These are phyloP conservation scores for Penicillium sp. DNA, from an alignment of 2,329 filamentous ascomycete genomes.

Conservation along the genomic window DNA sequence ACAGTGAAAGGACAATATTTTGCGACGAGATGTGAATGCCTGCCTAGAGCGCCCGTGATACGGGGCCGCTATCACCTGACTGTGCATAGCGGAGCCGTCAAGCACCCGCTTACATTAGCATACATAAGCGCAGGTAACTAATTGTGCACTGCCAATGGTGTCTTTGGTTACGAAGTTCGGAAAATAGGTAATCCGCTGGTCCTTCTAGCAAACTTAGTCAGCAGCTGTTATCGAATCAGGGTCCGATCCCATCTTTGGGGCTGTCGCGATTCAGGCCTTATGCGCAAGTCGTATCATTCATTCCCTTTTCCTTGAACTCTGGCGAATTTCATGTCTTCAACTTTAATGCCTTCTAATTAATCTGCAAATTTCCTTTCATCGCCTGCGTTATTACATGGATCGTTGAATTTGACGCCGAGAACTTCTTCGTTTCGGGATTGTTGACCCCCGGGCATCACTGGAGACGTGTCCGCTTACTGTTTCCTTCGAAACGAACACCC, in stretches of 20 bases:
- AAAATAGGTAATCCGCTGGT: slow-evolving; percentile 3
- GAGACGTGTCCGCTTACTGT: slow-evolving; percentile 35
- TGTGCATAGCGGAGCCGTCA: background rate
- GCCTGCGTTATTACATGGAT: slow-evolving; percentile 25
- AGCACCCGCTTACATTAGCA: slow-evolving; percentile 1
- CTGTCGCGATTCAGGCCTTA: slow-evolving; percentile 4
- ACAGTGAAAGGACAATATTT: background rate
- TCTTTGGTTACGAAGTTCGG: slow-evolving; percentile 8
- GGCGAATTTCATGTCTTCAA: slow-evolving; percentile 13
- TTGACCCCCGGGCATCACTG: slow-evolving; percentile 31
- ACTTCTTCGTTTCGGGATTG: slow-evolving; percentile 23
- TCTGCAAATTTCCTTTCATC: slow-evolving; percentile 12
- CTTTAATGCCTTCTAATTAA: slow-evolving; percentile 13
- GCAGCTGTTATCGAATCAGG: slow-evolving; percentile 12
- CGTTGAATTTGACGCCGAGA: slow-evolving; percentile 12
- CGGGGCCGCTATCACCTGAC: slow-evolving; percentile 21
- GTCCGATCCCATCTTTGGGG: slow-evolving; percentile 8
- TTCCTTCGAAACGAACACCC: slow-evolving; percentile 18
- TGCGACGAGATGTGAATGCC: slow-evolving; percentile 14
- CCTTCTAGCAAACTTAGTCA: background rate
- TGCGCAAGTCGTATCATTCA: background rate
- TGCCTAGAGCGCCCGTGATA: slow-evolving; percentile 13
- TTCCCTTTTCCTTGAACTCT: slow-evolving; percentile 9
- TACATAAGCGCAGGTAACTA: background rate
- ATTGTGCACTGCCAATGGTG: slow-evolving; percentile 8